Evolutionary conservation across 2,329 filamentous ascomycete species (phyloP), one percentile per base, ranked within the genome.

Genomic region (Arachnopeziza araneosa): DNA sequence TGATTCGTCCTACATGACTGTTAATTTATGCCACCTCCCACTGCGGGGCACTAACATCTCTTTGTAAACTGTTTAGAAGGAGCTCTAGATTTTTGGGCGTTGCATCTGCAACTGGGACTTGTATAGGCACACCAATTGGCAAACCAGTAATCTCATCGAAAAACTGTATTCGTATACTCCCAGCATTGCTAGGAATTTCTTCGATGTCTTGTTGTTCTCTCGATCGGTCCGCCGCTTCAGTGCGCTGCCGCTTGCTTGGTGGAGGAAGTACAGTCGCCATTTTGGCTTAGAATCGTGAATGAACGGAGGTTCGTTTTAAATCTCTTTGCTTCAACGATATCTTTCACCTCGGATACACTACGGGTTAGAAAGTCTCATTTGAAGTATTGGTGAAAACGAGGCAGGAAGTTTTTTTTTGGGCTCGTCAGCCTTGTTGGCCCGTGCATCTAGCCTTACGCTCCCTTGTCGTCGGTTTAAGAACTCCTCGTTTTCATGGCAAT

Each of bases 61-160:
- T 89, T 72, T 96, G 83, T 50, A 97, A 77, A 2, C 89, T 91
- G 73, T 97, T 98, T 58, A 96, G 75, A 0, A 97, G 80, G 10
- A 93, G 83, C 57, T 95, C 93, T 2, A 98, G 82, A 68, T 97
- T 96, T 78, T 91, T 93, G 63, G 95, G 90, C 8, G 84, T 89
- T 1, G 93, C 89, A 77, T 97, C 89, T 60, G 88, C 88, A 32
- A 97, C 83, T 14, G 91, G 88, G 50, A 97, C 87, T 68, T 87
- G 81, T 54, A 87, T 73, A 82, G 70, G 71, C 3, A 66, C 70
- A 68, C 82, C 91, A 76, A 81, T 91, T 73, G 80, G 84, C 77
- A 81, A 89, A 80, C 68, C 90, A 84, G 75, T 97, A 88, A 72
- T 83, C 63, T 90, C 86, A 74, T 98, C 92, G 71, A 91, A 82